Conservation (phyloP, 345 rosid genomes). For the Eutrema japonicum region DNA sequence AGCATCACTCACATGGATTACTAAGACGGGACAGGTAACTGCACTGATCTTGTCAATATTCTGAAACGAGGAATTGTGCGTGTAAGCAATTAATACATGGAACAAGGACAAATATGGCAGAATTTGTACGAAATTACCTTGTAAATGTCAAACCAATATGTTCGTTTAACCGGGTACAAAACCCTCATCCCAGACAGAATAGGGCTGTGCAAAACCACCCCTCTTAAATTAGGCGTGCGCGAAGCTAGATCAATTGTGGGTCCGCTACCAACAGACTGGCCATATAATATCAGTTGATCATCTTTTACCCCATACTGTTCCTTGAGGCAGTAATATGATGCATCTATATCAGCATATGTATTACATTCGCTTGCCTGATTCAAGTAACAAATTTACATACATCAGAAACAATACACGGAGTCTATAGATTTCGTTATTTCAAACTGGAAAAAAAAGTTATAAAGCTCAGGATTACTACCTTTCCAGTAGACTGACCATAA, state of each 20-base stretch:
- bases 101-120: slow-evolving; percentile 14
- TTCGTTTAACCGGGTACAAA: slow-evolving; percentile 84
- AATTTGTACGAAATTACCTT: slow-evolving; percentile 58
- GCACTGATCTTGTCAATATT: slow-evolving; percentile 87
- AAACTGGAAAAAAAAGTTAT: background rate
- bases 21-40: slow-evolving; percentile 77
- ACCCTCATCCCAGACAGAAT: slow-evolving; percentile 96
- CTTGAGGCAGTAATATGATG: slow-evolving; percentile 79
- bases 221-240: slow-evolving; percentile 76
- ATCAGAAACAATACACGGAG: slow-evolving; percentile 6
- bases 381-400: slow-evolving; percentile 33
- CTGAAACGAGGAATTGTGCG: slow-evolving; percentile 48
- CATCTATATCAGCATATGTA: slow-evolving; percentile 92
- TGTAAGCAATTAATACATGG: slow-evolving; percentile 11
- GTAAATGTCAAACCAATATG: slow-evolving; percentile 98
- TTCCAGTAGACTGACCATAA: slow-evolving; percentile 95
- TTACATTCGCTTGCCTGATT: slow-evolving; percentile 91
- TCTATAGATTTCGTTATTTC: background rate
- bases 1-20: slow-evolving; percentile 82
- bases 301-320: slow-evolving; percentile 87
- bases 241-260: slow-evolving; percentile 96
- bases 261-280: slow-evolving; percentile 99
- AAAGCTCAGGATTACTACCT: slow-evolving; percentile 54
- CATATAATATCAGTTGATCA: slow-evolving; percentile 85
- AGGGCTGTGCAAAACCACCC: slow-evolving; percentile 92